These are phyloP conservation scores for Talaromyces rugulosus DNA, from an alignment of 2,329 filamentous ascomycete genomes.

Conservation along the genomic window DNA sequence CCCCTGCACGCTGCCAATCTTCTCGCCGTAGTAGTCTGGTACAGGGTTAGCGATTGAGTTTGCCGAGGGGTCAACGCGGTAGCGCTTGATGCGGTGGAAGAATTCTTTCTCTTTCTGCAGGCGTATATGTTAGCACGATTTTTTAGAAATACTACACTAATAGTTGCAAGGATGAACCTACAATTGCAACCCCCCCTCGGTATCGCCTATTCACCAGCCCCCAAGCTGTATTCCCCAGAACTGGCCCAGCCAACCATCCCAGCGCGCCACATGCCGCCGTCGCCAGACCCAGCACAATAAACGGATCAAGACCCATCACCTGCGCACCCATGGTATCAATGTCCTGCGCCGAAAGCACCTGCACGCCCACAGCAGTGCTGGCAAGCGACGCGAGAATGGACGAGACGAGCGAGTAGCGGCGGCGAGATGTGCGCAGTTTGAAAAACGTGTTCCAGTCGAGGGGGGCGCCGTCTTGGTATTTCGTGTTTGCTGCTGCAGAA, in stretches of 20 bases:
- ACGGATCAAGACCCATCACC: conserved; percentile 79
- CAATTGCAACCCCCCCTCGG: conserved; percentile 66
- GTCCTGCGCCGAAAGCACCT: conserved; percentile 63
- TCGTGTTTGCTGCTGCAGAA: neutral
- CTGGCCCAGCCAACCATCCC: conserved; percentile 85
- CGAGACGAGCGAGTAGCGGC: conserved; percentile 76
- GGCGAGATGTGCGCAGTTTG: conserved; percentile 77
- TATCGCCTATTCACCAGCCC: conserved; percentile 68
- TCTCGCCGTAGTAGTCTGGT: conserved; percentile 97
- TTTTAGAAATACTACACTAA: neutral
- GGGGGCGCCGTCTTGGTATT: conserved; percentile 20
- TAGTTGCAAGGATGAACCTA: conserved; percentile 38
- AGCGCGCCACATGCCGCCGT: conserved; percentile 71
- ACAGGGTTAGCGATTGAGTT: conserved; percentile 90
- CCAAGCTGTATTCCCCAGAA: conserved; percentile 75
- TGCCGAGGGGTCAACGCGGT: conserved; percentile 84
- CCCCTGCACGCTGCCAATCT: conserved; percentile 86
- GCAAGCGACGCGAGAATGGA: conserved; percentile 63
- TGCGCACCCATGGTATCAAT: conserved; percentile 62
- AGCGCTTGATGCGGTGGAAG: conserved; percentile 84
- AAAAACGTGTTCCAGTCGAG: conserved; percentile 93
- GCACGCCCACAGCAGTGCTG: conserved; percentile 51
- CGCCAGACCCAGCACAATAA: conserved; percentile 77
- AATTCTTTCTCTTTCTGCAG: conserved; percentile 85
- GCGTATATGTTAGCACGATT: neutral